Base-by-base conservation (phyloP, 2,329 filamentous ascomycete genomes). In the Periconia macrospinosa region DNA sequence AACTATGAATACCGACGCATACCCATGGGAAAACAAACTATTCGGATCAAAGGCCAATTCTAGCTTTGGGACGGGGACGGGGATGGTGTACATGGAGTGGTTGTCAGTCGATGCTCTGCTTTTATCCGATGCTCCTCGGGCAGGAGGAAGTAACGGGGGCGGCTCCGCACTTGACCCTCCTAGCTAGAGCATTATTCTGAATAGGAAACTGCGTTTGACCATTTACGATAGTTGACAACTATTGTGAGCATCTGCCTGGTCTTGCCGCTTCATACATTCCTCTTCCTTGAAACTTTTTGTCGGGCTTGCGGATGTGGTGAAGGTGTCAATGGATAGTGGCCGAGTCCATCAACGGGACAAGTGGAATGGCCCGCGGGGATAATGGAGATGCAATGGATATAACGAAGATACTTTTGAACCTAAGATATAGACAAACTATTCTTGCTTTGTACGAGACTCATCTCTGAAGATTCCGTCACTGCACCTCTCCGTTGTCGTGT, bases 71-170 rank as follows among this genome's bases (percentile, higher is more conserved):
- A 53, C 62, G 61, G 23, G 8, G 8, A 56, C 52, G 60, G 65
- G 63, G 66, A 50, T 30, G 47, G 50, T 20, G 10, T 11, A 19
- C 23, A 30, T 37, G 30, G 11, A 45, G 49, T 23, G 47, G 30
- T 54, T 47, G 45, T 30, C 50, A 52, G 47, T 41, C 49, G 45
- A 49, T 30, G 41, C 37, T 47, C 30, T 67, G 65, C 66, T 63
- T 55, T 68, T 64, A 63, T 66, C 67, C 65, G 67, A 66, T 45
- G 67, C 64, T 65, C 66, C 65, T 66, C 65, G 41, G 56, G 47
- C 43, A 50, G 41, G 59, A 65, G 59, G 61, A 57, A 52, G 53
- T 43, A 45, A 48, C 46, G 46, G 49, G n/a, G 30, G 30, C 49
- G 30, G 33, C 33, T 45, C 49, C 43, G 49, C 18, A 50, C 15